phyloP scores from a whole-genome alignment of 208 protist genomes.

The Crithidia expoeki region DNA sequence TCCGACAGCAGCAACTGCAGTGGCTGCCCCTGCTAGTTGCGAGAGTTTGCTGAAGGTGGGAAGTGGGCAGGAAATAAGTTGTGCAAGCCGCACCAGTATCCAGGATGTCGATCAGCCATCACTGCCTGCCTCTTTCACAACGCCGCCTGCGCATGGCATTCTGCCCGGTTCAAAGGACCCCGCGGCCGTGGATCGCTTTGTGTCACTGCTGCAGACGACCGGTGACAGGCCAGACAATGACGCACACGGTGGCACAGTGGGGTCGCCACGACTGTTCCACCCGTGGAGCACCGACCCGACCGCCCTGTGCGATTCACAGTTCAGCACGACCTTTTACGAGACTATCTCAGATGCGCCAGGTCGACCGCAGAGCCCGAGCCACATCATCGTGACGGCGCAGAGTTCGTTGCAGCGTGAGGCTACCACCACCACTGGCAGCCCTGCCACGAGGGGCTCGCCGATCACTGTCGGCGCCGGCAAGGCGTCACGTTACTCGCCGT shows the following conservation, averaged over 20 bases:
- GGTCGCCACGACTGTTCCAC: conserved; percentile 6
- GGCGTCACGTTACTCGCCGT: background rate
- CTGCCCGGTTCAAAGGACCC: background rate
- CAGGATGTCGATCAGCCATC: background rate
- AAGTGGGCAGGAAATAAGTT: background rate
- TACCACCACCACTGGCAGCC: background rate
- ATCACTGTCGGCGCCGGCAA: background rate
- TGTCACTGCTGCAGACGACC: background rate
- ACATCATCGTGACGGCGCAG: background rate
- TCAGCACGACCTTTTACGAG: background rate
- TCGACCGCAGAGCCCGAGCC: conserved; percentile 1
- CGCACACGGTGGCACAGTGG: background rate
- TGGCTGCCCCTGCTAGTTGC: background rate
- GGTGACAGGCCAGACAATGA: background rate
- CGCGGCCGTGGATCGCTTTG: background rate
- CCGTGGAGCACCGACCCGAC: conserved; percentile 1
- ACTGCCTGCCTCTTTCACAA: background rate
- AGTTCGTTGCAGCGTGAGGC: background rate
- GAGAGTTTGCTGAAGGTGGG: background rate
- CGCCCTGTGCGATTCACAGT: background rate
- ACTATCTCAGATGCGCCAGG: background rate
- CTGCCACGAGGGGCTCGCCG: background rate
- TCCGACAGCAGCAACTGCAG: background rate
- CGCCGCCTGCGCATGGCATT: background rate
- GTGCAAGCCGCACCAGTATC: conserved; percentile 1